phyloP scores from a whole-genome alignment of 352 stramenopile genomes.

The Blastocystis hominis region DNA sequence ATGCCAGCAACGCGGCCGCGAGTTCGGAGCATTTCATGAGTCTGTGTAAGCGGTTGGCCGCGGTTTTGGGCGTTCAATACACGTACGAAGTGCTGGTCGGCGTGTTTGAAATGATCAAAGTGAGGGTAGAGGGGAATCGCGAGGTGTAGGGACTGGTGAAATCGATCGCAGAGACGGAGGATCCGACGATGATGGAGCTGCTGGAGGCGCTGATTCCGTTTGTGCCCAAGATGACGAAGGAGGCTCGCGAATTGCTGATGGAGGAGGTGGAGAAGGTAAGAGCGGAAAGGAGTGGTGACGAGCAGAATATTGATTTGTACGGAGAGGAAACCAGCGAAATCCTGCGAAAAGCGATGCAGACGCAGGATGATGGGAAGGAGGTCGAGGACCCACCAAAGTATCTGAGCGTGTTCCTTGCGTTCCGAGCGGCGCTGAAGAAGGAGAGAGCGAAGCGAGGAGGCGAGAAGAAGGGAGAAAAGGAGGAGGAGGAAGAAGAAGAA shows the following conservation, averaged over 20 bases:
- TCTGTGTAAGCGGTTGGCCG: background rate
- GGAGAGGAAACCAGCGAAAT: background rate
- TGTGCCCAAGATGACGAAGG: background rate
- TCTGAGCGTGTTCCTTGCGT: background rate
- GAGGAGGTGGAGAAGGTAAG: slow-evolving; percentile 16
- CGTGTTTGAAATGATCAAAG: slow-evolving; percentile 12
- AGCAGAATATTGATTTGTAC: background rate
- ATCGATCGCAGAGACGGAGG: background rate
- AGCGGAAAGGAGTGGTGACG: background rate
- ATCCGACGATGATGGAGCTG: background rate
- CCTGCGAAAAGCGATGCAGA: background rate
- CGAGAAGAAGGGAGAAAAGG: background rate
- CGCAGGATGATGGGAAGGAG: background rate
- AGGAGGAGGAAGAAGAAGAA: background rate
- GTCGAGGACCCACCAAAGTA: background rate
- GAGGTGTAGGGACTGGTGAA: background rate
- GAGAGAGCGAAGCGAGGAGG: background rate
- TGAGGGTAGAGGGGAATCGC: background rate
- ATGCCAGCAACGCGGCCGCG: background rate
- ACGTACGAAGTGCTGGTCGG: background rate
- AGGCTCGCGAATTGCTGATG: background rate
- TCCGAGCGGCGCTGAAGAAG: slow-evolving; percentile 21
- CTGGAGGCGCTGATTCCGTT: background rate
- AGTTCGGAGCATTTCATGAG: background rate
- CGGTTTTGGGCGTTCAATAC: background rate